Evolutionary conservation across 1,139 yeast genomes (phyloP), one percentile per base, ranked within the genome.

Genomic region (Hemisphaericaspora xylofermentans): DNA sequence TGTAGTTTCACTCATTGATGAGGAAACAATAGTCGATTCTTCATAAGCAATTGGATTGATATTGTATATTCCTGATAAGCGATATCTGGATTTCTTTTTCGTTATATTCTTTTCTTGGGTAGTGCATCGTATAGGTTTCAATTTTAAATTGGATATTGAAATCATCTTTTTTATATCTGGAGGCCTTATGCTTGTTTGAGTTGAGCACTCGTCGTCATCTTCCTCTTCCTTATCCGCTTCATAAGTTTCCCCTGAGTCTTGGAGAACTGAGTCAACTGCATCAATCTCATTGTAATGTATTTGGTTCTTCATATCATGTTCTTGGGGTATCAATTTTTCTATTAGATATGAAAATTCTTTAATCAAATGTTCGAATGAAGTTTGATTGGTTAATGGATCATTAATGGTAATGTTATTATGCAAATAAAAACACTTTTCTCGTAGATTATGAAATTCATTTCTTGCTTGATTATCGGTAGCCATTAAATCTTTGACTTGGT

Each of bases 351-450:
- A 53, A 45, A 63, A 79, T 52, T 81, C 87, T 34, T 63, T 55
- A 29, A 65, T 58, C 36, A 82, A 53, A 45, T 76, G 78, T 37
- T 73, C 77, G 46, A 76, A 66, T 1, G 81, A 73, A 62, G 75
- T 58, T 60, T 74, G 46, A 68, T 74, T 54, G 65, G 74, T 67
- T 38, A 61, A 44, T 18, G 34, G 32, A 48, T 70, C 76, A 43
- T 65, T 67, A 35, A 54, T 41, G 17, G 49, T 53, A 35, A 70
- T 41, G 40, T 60, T 66, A 7, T 68, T 57, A 46, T 71, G 76
- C 33, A 71, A 58, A 42, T 62, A 59, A 41, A 59, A 60, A 3
- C 66, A 54, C 47, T 61, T 64, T 40, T 66, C 68, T 33, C 60
- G 51, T 36, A 72, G 56, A 27, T 59, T 61, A 43, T 61, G 55